Evolutionary conservation across 345 rosid species (phyloP).

Genomic region (Eucalyptus guilfoylei): DNA sequence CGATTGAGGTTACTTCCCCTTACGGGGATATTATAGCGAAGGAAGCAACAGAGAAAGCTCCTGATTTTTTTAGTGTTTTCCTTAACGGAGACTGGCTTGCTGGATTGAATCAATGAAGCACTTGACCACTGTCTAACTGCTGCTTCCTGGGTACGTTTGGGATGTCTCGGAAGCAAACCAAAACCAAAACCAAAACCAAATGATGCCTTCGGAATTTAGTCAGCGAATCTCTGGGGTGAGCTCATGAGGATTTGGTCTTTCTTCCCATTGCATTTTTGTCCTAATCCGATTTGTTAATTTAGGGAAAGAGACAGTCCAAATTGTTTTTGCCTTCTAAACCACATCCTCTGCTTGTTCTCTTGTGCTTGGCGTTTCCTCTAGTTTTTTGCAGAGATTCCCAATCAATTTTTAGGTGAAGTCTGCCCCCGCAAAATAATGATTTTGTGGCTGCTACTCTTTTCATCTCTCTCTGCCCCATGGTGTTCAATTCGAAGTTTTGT

Average conservation of each 20-base stretch:
- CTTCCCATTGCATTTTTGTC: not conserved
- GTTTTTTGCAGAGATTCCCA: not conserved
- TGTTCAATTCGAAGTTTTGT: not conserved
- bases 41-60: not conserved
- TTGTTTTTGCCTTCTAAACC: not conserved
- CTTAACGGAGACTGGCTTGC: not conserved
- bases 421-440: not conserved
- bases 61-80: not conserved
- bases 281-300: not conserved
- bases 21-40: not conserved
- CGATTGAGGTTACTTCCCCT: not conserved
- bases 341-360: not conserved
- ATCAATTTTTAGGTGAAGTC: not conserved
- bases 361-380: not conserved
- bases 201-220: not conserved
- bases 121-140: not conserved
- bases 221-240: constrained; percentile 1
- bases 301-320: not conserved
- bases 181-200: not conserved
- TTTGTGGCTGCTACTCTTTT: not conserved
- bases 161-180: not conserved
- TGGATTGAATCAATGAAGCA: not conserved
- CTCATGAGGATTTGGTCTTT: not conserved
- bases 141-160: not conserved
- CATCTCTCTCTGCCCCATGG: not conserved